Percentiles rank a stretch among this genome's conserved stretches.
phyloP scores from a whole-genome alignment of 2,329 filamentous ascomycete species.

The Cytospora piceicola region DNA sequence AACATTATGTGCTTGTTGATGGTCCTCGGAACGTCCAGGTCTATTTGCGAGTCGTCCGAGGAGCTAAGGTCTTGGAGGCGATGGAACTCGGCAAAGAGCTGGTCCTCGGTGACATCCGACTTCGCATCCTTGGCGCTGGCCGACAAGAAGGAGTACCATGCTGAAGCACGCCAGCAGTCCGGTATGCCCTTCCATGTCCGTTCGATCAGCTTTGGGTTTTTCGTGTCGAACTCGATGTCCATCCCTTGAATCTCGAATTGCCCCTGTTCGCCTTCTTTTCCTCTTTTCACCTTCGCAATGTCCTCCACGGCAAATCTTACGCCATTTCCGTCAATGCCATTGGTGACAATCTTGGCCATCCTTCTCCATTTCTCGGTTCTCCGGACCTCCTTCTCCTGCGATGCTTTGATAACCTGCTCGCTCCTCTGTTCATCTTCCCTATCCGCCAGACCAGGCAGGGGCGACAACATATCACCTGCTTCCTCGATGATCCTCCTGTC shows the following conservation, averaged over 20 bases:
- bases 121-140: slow-evolving; percentile 71
- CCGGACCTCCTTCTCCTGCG: slow-evolving; percentile 66
- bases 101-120: slow-evolving; percentile 68
- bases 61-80: slow-evolving; percentile 74
- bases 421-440: slow-evolving; percentile 59
- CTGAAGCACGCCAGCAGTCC: slow-evolving; percentile 89
- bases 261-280: slow-evolving; percentile 70
- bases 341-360: slow-evolving; percentile 63
- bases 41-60: slow-evolving; percentile 93
- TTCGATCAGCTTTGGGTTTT: slow-evolving; percentile 82
- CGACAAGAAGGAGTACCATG: slow-evolving; percentile 92
- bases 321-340: slow-evolving; percentile 57
- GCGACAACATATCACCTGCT: slow-evolving; percentile 68
- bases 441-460: slow-evolving; percentile 60
- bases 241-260: slow-evolving; percentile 60
- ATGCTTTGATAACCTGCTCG: slow-evolving; percentile 55
- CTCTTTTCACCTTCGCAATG: slow-evolving; percentile 50
- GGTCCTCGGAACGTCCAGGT: slow-evolving; percentile 92
- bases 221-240: slow-evolving; percentile 78
- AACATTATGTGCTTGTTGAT: slow-evolving; percentile 99
- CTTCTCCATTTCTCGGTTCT: slow-evolving; percentile 69
- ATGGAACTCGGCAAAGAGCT: slow-evolving; percentile 73
- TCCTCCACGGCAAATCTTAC: slow-evolving; percentile 79
- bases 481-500: slow-evolving; percentile 66
- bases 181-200: slow-evolving; percentile 98